Base-by-base conservation (phyloP, 164 flowering plant species). In the Chimonanthus praecox region DNA sequence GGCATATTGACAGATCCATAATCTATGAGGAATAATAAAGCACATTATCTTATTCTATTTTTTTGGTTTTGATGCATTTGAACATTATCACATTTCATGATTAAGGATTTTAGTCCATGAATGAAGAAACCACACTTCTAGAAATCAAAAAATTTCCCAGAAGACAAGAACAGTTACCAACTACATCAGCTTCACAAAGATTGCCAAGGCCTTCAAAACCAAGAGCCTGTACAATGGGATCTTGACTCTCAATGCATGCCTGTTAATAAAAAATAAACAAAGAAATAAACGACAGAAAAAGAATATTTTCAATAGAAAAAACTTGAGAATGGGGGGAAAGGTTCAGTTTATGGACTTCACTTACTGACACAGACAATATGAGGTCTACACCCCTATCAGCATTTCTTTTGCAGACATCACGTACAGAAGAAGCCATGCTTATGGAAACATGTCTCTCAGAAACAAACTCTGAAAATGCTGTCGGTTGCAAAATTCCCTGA, bases 351-450 rank as follows among this genome's bases (percentile, higher is more conserved):
- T 9, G 64, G 13, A 67, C 45, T 11, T 54, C 49, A 18, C 87
- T 69, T 88, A 94, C 99, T 85, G 94, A 87, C 67, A 94, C 89
- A 79, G 97, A 89, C 78, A 96, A 83, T 80, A 96, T 92, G 74
- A 94, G 91, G 81, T 96, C 98, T 75, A 96, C 98, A 44, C 97
- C 99, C 87, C 95, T 88, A 75, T 96, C 99, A 78, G 99, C 92
- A 79, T 94, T 81, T 77, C 78, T 87, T 78, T 76, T 85, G 85
- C 99, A 94, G 77, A 96, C 88, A 86, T 96, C 97, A 54, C 86
- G 84, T 70, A 96, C 67, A 33, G 95, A 90, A 81, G 89, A 92
- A 78, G 99, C 98, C 82, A 90, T 82, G 71, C 98, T 94, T 46
- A 91, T 74, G 73, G 85, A 83, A 71, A 88, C 84, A 68, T 75